These are phyloP conservation scores for Beauveria varroae DNA, from an alignment of 2,329 filamentous ascomycete genomes.

Conservation along the genomic window DNA sequence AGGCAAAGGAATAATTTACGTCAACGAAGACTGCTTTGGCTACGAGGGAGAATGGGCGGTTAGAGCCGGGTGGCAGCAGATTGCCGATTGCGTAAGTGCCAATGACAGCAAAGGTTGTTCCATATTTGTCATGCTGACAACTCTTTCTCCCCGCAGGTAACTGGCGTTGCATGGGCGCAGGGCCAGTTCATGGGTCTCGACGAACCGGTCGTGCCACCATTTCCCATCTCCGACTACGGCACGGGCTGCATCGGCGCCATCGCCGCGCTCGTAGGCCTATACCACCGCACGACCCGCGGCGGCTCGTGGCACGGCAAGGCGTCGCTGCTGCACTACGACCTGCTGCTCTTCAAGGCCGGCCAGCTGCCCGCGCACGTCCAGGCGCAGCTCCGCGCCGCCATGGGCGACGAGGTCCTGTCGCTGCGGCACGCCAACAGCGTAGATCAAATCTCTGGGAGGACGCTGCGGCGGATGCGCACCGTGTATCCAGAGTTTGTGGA, in stretches of 20 bases:
- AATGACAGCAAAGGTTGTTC: background rate
- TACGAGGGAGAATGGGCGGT: slow-evolving; percentile 50
- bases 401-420: slow-evolving; percentile 45
- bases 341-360: slow-evolving; percentile 55
- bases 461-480: slow-evolving; percentile 45
- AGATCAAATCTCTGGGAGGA: slow-evolving; percentile 55
- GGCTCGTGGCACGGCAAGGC: slow-evolving; percentile 60
- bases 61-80: slow-evolving; percentile 64
- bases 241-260: slow-evolving; percentile 66
- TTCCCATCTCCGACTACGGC: slow-evolving; percentile 59
- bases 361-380: slow-evolving; percentile 47
- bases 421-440: slow-evolving; percentile 56
- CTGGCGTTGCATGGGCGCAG: slow-evolving; percentile 54
- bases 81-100: slow-evolving; percentile 51
- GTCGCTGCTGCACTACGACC: slow-evolving; percentile 60
- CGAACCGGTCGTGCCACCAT: slow-evolving; percentile 59
- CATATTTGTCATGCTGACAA: slow-evolving; percentile 14
- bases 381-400: slow-evolving; percentile 38
- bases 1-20: slow-evolving; percentile 57
- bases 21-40: slow-evolving; percentile 66
- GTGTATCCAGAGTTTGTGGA: slow-evolving; percentile 48
- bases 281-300: slow-evolving; percentile 52
- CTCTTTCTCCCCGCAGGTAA: slow-evolving; percentile 26
- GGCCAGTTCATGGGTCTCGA: slow-evolving; percentile 52
- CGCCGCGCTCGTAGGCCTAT: slow-evolving; percentile 56